These are phyloP conservation scores for Sphagnum fallax DNA, from an alignment of 228 moss, liverwort and hornwort species.

Conservation along the genomic window DNA sequence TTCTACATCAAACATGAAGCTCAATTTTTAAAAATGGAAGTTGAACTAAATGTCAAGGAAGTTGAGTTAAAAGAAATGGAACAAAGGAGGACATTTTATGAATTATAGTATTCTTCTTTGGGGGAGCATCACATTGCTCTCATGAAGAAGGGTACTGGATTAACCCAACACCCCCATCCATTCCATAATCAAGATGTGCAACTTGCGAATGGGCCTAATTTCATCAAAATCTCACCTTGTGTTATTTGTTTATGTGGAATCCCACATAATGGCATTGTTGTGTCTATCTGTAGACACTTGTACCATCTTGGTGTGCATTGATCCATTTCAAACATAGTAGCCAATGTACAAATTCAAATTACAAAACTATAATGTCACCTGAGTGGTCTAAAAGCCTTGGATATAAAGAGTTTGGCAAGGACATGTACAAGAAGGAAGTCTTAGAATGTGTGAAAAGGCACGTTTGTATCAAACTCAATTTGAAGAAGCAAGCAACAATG, in stretches of 20 bases:
- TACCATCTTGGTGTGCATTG: background rate
- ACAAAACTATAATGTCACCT: background rate
- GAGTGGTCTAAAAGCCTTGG: background rate
- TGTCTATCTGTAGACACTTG: background rate
- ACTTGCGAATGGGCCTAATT: background rate
- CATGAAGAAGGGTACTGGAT: background rate
- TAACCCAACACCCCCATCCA: background rate
- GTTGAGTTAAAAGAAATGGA: no score
- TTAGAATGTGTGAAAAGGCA: background rate
- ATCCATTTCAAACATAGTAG: background rate
- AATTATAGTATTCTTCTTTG: background rate
- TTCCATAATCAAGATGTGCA: background rate
- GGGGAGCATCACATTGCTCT: background rate
- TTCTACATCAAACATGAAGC: background rate
- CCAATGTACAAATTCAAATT: background rate
- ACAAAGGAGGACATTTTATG: background rate
- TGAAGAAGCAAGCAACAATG: no score
- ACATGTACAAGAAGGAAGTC: background rate
- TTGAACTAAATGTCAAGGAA: no score
- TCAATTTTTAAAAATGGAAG: background rate
- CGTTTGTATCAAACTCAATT: background rate
- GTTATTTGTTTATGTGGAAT: background rate
- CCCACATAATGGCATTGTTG: background rate
- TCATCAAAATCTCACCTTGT: background rate
- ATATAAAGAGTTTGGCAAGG: background rate